Base-by-base conservation (phyloP, 2,329 filamentous ascomycete genomes). In the Botryotinia calthae region DNA sequence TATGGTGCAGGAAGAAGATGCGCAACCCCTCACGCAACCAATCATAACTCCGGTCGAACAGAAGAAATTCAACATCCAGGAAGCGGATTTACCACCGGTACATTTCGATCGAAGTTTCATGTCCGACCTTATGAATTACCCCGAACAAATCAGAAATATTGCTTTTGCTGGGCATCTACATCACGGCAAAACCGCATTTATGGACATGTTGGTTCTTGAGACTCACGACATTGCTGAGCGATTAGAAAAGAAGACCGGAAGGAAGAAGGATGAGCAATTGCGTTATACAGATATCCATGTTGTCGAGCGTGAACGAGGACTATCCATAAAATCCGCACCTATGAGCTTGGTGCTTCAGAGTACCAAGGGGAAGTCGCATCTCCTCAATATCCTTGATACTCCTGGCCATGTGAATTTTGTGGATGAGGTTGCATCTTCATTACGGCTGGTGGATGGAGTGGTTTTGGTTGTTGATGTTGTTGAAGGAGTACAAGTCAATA, bases 401-500 rank as follows among this genome's bases (percentile, higher is more conserved):
- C 96, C 96, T 0, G 96, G 96, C 10, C 96, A 99, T 81, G 96
- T 98, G 80, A 98, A 99, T 82, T 99, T 99, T 81, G 95, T 97
- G 59, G 96, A 99, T 81, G 96, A 99, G 82, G 94, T 99, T 54
- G 96, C 96, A 14, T 91, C 94, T 7, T 92, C 94, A 0, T 85
- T 97, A 78, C 90, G 96, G 59, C 84, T 99, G 69, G 95, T 93
- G 6, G 96, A 99, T 81, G 96, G 96, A 74, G 90, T 98, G 37
- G 95, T 97, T 70, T 84, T 99, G 66, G 91, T 99, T 22, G 95
- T 99, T 25, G 96, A 99, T 81, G 94, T 98, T 34, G 93, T 99
- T 1, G 96, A 99, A 82, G 96, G 96, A n/a, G 95, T 99, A n/a
- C 96, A 98, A 84, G 88, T 96, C 79, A 97, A 97, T 82, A 97